These are phyloP conservation scores for Mortierella sp. DNA, from an alignment of 371 early-diverging fungal species.

Conservation along the genomic window DNA sequence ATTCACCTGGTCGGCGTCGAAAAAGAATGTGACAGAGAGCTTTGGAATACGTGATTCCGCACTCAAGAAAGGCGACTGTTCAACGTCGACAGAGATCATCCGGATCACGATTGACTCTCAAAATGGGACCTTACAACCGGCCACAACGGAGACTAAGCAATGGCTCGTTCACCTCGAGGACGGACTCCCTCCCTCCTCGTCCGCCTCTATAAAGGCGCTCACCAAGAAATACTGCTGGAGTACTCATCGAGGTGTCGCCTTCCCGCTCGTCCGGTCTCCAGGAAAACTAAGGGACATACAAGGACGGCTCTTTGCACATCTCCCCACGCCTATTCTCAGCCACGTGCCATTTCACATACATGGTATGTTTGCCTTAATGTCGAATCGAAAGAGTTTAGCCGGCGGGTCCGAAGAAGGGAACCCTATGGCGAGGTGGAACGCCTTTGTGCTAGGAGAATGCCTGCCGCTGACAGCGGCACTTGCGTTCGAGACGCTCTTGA, in stretches of 20 bases:
- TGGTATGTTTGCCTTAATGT: conserved; percentile 43
- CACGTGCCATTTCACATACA: conserved; percentile 49
- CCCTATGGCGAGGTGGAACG: conserved; percentile 15
- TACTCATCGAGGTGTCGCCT: conserved; percentile 27
- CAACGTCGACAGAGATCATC: not conserved
- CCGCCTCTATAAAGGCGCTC: not conserved
- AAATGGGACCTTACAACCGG: too few species aligned
- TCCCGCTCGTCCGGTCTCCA: not conserved
- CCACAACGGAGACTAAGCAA: not conserved
- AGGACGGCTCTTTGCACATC: conserved; percentile 38
- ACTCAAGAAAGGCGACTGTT: too few species aligned
- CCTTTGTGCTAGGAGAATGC: not conserved
- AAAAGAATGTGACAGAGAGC: not conserved
- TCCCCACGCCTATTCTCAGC: conserved; percentile 39
- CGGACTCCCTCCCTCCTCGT: not conserved
- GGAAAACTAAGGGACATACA: not conserved
- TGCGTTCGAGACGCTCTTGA: conserved; percentile 6
- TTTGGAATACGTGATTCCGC: not conserved
- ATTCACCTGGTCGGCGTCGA: not conserved
- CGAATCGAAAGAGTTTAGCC: conserved; percentile 34
- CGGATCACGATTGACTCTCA: not conserved
- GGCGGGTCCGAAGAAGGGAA: conserved; percentile 12
- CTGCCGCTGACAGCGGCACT: conserved; percentile 5
- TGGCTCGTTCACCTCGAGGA: conserved; percentile 18
- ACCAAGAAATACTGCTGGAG: conserved; percentile 6